phyloP scores from a whole-genome alignment of 352 stramenopile genomes.

The Pythium sukuiense region DNA sequence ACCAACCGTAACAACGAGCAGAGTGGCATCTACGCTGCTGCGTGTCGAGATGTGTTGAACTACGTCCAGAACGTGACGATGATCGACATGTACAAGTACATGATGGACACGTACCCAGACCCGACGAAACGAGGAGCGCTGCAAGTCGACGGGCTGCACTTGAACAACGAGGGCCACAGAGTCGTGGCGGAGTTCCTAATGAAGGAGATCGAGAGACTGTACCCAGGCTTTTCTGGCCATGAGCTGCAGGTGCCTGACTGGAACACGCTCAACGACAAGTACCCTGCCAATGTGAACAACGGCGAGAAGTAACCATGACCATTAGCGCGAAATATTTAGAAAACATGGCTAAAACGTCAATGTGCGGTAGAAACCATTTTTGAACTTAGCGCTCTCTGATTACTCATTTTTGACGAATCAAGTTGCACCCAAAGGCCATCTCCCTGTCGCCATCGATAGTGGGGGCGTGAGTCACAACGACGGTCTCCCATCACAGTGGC shows the following conservation, averaged over 20 bases:
- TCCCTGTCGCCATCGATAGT: too few species aligned
- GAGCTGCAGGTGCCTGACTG: neutral
- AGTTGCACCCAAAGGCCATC: too few species aligned
- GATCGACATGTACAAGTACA: conserved; percentile 14
- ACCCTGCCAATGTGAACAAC: neutral
- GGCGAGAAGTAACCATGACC: too few species aligned
- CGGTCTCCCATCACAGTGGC: too few species aligned
- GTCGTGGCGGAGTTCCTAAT: neutral
- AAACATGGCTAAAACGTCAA: too few species aligned
- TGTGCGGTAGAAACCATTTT: too few species aligned
- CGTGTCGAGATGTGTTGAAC: conserved; percentile 1
- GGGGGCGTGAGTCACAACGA: too few species aligned
- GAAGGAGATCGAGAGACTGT: neutral
- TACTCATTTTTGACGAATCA: too few species aligned
- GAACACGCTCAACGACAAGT: neutral
- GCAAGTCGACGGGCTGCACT: neutral
- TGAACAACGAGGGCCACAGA: neutral
- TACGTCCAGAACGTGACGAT: neutral
- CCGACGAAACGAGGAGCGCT: neutral
- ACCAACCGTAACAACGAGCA: conserved; percentile 43
- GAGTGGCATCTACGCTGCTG: conserved; percentile 31
- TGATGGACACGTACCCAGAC: conserved; percentile 6
- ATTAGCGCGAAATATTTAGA: too few species aligned
- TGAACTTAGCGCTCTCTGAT: too few species aligned
- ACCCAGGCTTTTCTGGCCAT: neutral